phyloP scores from a whole-genome alignment of 2,329 filamentous ascomycete species.

The Fusarium verticillioides region DNA sequence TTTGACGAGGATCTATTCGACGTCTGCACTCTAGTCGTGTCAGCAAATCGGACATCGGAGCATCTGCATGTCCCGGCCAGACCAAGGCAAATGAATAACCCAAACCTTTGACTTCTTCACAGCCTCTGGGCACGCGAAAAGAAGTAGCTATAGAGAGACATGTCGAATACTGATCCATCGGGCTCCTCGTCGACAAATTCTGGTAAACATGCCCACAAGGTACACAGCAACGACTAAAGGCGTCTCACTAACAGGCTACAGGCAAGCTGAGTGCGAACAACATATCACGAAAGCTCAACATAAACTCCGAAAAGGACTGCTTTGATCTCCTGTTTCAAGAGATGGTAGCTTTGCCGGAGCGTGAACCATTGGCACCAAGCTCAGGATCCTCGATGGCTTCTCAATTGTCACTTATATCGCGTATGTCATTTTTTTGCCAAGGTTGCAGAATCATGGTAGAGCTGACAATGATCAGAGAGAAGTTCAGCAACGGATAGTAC shows the following conservation, averaged over 20 bases:
- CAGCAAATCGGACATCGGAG: constrained; percentile 26
- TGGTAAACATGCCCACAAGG: not conserved
- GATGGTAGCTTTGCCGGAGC: constrained; percentile 42
- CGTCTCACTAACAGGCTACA: not conserved
- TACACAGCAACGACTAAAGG: rapidly evolving
- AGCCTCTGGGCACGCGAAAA: not conserved
- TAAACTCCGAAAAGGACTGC: constrained; percentile 45
- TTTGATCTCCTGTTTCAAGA: constrained; percentile 39
- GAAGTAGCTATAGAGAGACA: not conserved
- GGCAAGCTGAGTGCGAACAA: not conserved
- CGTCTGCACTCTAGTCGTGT: not conserved
- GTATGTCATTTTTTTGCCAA: not conserved
- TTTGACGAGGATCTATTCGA: not conserved
- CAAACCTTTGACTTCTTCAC: not conserved
- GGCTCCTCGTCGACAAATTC: not conserved
- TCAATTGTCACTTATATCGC: constrained; percentile 10
- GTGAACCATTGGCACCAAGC: constrained; percentile 28
- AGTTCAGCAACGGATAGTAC: constrained; percentile 9
- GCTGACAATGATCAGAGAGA: constrained; percentile 2
- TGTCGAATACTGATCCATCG: not conserved
- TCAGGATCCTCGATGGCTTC: constrained; percentile 12
- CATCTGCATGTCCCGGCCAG: constrained; percentile 8
- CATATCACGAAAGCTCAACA: constrained; percentile 2
- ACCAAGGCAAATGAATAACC: not conserved
- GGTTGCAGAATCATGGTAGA: rapidly evolving